phyloP scores from a whole-genome alignment of 1,284 basidiomycete genomes.

The Heterobasidion occidentale region DNA sequence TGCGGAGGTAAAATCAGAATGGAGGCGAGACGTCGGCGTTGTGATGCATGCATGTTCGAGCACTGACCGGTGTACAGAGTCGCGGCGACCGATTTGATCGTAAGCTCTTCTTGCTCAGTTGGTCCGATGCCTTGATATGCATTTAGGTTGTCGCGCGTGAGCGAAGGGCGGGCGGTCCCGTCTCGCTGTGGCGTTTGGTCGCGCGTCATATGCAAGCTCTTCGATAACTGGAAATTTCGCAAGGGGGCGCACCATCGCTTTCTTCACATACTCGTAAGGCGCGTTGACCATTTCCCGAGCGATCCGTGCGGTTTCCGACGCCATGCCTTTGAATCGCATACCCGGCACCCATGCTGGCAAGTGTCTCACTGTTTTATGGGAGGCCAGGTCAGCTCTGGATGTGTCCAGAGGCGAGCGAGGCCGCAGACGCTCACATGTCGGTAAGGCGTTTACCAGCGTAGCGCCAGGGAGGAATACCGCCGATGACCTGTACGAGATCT shows the following conservation, averaged over 20 bases:
- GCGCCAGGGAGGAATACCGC: neutral
- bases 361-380: neutral
- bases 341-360: neutral
- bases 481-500: neutral
- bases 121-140: neutral
- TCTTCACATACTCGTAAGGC: neutral
- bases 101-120: neutral
- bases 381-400: neutral
- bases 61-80: slow-evolving; percentile 1
- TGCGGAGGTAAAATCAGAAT: neutral
- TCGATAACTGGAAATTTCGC: neutral
- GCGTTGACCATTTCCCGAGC: neutral
- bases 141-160: neutral
- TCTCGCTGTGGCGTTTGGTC: neutral
- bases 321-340: neutral
- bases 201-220: neutral
- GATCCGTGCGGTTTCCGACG: neutral
- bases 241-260: neutral
- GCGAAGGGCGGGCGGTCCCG: neutral
- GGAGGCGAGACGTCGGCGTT: too few species aligned
- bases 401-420: neutral
- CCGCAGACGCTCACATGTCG: neutral
- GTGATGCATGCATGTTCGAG: neutral
- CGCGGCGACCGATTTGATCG: neutral
- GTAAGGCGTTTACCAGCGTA: neutral